Evolutionary conservation across 192 early-diverging fungal species (phyloP), one percentile per base, ranked within the genome.

Genomic region (Dissophora ornata): DNA sequence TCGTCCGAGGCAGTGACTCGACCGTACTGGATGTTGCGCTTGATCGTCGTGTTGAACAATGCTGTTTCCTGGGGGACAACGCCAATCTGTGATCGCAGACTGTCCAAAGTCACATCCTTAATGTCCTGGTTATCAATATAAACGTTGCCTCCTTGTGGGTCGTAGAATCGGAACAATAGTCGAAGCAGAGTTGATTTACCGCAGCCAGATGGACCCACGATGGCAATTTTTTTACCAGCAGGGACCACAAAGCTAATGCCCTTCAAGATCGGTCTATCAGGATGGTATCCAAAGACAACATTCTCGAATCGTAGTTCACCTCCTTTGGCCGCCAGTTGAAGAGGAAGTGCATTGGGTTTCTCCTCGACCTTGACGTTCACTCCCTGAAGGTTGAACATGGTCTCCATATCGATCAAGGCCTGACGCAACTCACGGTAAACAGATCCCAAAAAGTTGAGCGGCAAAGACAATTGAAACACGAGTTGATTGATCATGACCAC

Each of bases 401-500:
- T 87, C 44, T 98, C 96, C 97, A 99, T 98, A 62, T 99, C 98
- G 36, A 97, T 90, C 33, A 99, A 81, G 13, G 91, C 91, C 81
- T 99, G 98, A 54, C 92, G 88, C 42, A 96, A 88, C 82, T 99
- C 98, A 59, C 98, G 90, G 70, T 99, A 99, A 8, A 99, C 96
- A 21, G 94, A 93, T 28, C 98, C 98, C 55, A 99, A 79, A 74
- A 99, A 99, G 84, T 99, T 98, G 15, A 99, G 85, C 19, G 98
- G 98, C 78, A 98, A 84, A 2, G 95, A 95, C 12, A 99, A 85
- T 81, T 99, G 98, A 80, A 99, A 98, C 25, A 99, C 91, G 25
- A 99, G 91, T 19, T 97, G 96, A 66, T 99, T 99, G 57, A 99
- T 89, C 95, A 99, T 95, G 19, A 99, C 98, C 6, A 99, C 86